Evolutionary conservation across 352 stramenopile genomes (phyloP).

Genomic region (Phytophthora fragariaefolia): DNA sequence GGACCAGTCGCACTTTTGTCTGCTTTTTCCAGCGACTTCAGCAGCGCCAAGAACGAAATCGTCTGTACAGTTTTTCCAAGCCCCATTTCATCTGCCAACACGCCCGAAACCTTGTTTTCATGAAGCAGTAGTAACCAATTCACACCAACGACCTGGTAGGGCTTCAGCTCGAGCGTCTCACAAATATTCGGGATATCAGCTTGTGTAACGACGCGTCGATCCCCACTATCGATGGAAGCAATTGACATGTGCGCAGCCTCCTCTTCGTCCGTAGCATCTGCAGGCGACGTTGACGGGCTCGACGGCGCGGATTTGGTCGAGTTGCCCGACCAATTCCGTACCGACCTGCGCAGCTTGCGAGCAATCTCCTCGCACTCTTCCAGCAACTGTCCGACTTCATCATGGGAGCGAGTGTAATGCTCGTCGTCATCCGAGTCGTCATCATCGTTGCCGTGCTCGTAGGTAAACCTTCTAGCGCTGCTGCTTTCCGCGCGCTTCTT

Average conservation of each 20-base stretch:
- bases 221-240: conserved; percentile 46
- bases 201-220: conserved; percentile 65
- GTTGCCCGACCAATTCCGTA: conserved; percentile 65
- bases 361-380: conserved; percentile 71
- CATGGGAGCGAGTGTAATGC: conserved; percentile 62
- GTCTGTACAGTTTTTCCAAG: conserved; percentile 94
- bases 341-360: conserved; percentile 62
- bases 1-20: conserved; percentile 52
- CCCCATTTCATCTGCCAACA: conserved; percentile 92
- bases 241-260: conserved; percentile 67
- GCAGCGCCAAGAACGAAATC: conserved; percentile 77
- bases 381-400: conserved; percentile 74
- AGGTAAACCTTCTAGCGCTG: conserved; percentile 9
- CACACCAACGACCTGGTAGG: conserved; percentile 85
- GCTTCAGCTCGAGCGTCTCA: conserved; percentile 78
- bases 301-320: conserved; percentile 34
- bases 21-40: conserved; percentile 51
- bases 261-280: conserved; percentile 53
- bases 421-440: conserved; percentile 57
- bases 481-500: neutral
- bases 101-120: conserved; percentile 80
- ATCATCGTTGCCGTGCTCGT: conserved; percentile 26
- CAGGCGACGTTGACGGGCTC: conserved; percentile 34
- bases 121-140: conserved; percentile 86
- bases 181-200: conserved; percentile 74